Conservation (phyloP, 495 filamentous ascomycete genomes). For the Coniosporium apollinis region DNA sequence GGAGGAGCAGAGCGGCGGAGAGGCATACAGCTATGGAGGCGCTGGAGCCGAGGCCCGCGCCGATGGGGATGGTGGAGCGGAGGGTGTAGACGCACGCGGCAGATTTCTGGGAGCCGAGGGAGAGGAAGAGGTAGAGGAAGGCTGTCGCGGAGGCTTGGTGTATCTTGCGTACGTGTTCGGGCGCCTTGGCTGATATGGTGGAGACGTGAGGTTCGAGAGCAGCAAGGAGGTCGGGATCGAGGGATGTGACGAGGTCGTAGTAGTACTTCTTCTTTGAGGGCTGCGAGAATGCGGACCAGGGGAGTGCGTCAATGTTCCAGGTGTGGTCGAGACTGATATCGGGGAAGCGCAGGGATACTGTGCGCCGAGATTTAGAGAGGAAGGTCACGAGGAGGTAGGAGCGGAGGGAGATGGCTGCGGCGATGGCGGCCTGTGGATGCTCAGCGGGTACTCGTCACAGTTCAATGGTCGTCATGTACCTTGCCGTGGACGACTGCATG, state of each 20-base stretch:
- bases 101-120: conserved; percentile 60
- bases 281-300: conserved; percentile 64
- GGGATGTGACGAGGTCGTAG: conserved; percentile 67
- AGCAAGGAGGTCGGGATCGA: conserved; percentile 64
- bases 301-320: conserved; percentile 80
- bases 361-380: conserved; percentile 69
- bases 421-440: conserved; percentile 55
- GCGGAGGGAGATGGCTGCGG: conserved; percentile 80
- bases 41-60: conserved; percentile 81
- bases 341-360: conserved; percentile 69
- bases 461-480: conserved; percentile 21
- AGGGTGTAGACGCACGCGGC: conserved; percentile 76
- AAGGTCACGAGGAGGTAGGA: conserved; percentile 91
- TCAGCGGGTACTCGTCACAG: not conserved
- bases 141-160: conserved; percentile 62
- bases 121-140: conserved; percentile 88
- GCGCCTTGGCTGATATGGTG: conserved; percentile 44
- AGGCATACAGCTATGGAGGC: conserved; percentile 84
- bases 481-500: conserved; percentile 95
- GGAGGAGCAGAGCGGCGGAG: conserved; percentile 69
- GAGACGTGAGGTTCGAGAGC: conserved; percentile 62
- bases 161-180: conserved; percentile 53
- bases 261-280: conserved; percentile 83
- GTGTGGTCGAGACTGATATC: conserved; percentile 75
- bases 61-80: conserved; percentile 85